These are phyloP conservation scores for Microascus cirrosus DNA, from an alignment of 2,329 filamentous ascomycete species.

Conservation along the genomic window DNA sequence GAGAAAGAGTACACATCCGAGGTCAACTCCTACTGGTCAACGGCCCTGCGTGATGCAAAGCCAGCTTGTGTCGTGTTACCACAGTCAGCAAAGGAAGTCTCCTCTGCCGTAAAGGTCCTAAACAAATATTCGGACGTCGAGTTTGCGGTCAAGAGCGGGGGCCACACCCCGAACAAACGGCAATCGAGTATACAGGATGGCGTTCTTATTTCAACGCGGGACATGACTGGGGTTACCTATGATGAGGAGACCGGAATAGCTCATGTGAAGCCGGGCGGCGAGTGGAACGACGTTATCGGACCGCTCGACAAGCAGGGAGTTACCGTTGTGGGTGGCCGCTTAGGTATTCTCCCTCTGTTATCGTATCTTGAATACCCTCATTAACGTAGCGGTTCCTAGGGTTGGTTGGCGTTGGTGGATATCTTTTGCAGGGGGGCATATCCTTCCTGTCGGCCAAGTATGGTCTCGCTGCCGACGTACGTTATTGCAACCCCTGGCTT, in stretches of 20 bases:
- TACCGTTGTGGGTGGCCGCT: slow-evolving; percentile 18
- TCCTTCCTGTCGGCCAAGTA: slow-evolving; percentile 17
- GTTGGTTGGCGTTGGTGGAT: slow-evolving; percentile 16
- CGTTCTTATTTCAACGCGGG: slow-evolving; percentile 21
- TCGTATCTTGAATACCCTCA: not conserved
- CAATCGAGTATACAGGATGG: slow-evolving; percentile 21
- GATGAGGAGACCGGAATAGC: slow-evolving; percentile 19
- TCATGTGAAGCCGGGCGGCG: slow-evolving; percentile 23
- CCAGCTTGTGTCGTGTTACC: slow-evolving; percentile 25
- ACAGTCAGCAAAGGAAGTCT: slow-evolving; percentile 17
- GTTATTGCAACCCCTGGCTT: slow-evolving; percentile 4
- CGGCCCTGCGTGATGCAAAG: slow-evolving; percentile 14
- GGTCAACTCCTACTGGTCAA: slow-evolving; percentile 19
- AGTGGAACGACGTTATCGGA: slow-evolving; percentile 25
- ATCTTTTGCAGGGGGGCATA: slow-evolving; percentile 15
- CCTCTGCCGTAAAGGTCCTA: slow-evolving; percentile 18
- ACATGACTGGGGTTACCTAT: slow-evolving; percentile 21
- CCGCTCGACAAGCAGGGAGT: slow-evolving; percentile 20
- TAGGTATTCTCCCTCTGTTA: slow-evolving; percentile 9
- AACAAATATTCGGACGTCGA: slow-evolving; percentile 16
- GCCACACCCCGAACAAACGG: slow-evolving; percentile 23
- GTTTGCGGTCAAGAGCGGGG: slow-evolving; percentile 25
- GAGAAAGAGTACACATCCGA: slow-evolving; percentile 1
- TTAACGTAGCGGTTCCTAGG: slow-evolving; percentile 7
- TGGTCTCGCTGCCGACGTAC: slow-evolving; percentile 15